Base-by-base conservation (phyloP, 1,284 basidiomycete genomes). In the Retiboletus fuscus region DNA sequence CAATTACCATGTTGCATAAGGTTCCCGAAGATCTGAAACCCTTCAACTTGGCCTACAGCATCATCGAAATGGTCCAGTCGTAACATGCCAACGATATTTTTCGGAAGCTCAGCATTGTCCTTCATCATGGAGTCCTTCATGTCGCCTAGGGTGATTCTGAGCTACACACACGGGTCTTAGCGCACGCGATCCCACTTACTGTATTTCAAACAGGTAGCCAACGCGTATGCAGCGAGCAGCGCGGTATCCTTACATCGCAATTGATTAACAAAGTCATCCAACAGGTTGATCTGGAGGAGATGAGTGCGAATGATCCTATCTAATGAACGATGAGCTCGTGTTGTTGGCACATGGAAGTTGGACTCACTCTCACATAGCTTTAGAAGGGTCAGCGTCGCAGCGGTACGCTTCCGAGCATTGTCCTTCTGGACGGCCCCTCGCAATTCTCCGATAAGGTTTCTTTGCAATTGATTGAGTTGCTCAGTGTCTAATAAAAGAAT, bases 371-470 rank as follows among this genome's bases (percentile, higher is more conserved):
- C 53, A 60, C 73, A 75, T 39, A 78, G 43, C 15, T 65, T 66
- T 49, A 78, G 30, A 28, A 76, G 43, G 1, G 78, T 78, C 67
- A 81, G 64, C 2, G 77, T 80, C n/a, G 72, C 71, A 34, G 73
- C 70, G 1, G 72, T 72, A 61, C 77, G 78, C 13, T 76, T 76
- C 34, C 63, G 66, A 10, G 43, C 24, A 43, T 66, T 64, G 22
- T 69, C 69, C 0, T 51, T 60, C 28, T 69, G 39, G 30, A 61
- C 24, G 7, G 67, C 72, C 4, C 13, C 30, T 47, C 64, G 73
- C 44, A 79, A 57, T 12, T 75, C 64, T 20, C 26, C 13, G 7
- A 79, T 72, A 24, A 72, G 68, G n/a, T 8, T 70, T 39, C 18
- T 57, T 4, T 78, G 72, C 6, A 1, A 10, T 0, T 16, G 8